Percentiles rank a stretch among this genome's conserved stretches.
Conservation (phyloP, 2,329 filamentous ascomycete genomes). For the Talaromyces funiculosus region DNA sequence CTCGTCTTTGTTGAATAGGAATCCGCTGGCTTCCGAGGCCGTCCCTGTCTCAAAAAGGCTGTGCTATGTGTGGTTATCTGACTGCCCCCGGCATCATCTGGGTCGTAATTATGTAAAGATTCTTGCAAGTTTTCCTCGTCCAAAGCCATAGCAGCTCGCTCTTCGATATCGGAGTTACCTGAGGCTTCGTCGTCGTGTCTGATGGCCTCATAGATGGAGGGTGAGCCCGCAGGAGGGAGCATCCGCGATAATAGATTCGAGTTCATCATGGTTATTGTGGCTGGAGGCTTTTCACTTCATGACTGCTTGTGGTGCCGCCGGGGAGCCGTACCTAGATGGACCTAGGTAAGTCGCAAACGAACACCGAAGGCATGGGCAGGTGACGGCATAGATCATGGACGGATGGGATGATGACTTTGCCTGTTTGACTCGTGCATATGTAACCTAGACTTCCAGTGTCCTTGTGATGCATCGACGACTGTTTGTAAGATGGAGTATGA, state of each 20-base stretch:
- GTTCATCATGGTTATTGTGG: constrained; percentile 33
- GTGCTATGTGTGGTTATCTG: constrained; percentile 43
- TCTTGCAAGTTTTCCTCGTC: constrained; percentile 47
- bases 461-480: neutral
- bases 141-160: constrained; percentile 43
- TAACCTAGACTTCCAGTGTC: neutral
- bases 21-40: constrained; percentile 20
- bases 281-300: constrained; percentile 7
- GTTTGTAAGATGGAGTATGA: neutral
- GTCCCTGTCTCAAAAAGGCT: constrained; percentile 31
- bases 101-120: constrained; percentile 51
- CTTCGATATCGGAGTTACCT: constrained; percentile 42
- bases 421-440: neutral
- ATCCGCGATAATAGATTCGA: constrained; percentile 40
- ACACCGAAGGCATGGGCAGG: neutral
- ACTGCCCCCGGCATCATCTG: constrained; percentile 49
- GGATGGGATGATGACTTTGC: neutral
- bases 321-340: neutral
- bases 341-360: neutral
- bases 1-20: constrained; percentile 16
- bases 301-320: constrained; percentile 15
- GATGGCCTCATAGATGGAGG: constrained; percentile 45
- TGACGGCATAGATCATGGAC: constrained; percentile 4
- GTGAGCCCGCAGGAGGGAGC: constrained; percentile 46
- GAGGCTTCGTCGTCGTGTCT: constrained; percentile 42